These are phyloP conservation scores for Boeremia lycopersici DNA, from an alignment of 2,329 filamentous ascomycete species.

Conservation along the genomic window DNA sequence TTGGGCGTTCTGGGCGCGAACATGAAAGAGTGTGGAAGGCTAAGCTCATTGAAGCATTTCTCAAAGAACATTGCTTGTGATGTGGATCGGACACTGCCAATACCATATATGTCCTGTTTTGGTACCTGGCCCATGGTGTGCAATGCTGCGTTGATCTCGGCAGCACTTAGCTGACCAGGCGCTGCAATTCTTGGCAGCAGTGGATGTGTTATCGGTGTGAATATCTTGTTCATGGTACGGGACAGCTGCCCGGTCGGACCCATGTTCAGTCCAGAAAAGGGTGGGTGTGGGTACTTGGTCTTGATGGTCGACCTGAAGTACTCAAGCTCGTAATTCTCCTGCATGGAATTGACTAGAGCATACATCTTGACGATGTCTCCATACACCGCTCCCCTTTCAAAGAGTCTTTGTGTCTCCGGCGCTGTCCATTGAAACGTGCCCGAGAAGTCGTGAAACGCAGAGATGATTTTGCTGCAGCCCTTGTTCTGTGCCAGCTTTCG, in stretches of 20 bases:
- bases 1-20: conserved; percentile 74
- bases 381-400: conserved; percentile 72
- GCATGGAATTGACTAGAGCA: conserved; percentile 77
- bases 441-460: conserved; percentile 89
- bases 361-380: conserved; percentile 93
- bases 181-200: conserved; percentile 83
- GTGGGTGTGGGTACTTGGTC: conserved; percentile 71
- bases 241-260: conserved; percentile 85
- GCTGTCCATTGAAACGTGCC: conserved; percentile 85
- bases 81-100: conserved; percentile 73
- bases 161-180: conserved; percentile 82
- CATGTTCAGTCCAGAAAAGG: conserved; percentile 86
- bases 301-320: conserved; percentile 83
- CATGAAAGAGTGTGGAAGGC: conserved; percentile 81
- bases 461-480: conserved; percentile 84
- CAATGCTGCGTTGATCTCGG: conserved; percentile 81
- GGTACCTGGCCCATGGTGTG: conserved; percentile 81
- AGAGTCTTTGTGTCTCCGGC: conserved; percentile 71
- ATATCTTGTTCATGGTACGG: conserved; percentile 81
- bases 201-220: conserved; percentile 87
- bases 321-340: conserved; percentile 89
- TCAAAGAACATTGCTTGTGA: conserved; percentile 85
- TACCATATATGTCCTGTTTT: conserved; percentile 79
- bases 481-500: conserved; percentile 69
- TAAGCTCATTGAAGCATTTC: conserved; percentile 66